Base-by-base conservation (phyloP, 2,329 filamentous ascomycete species). In the Trichoderma asperellum region DNA sequence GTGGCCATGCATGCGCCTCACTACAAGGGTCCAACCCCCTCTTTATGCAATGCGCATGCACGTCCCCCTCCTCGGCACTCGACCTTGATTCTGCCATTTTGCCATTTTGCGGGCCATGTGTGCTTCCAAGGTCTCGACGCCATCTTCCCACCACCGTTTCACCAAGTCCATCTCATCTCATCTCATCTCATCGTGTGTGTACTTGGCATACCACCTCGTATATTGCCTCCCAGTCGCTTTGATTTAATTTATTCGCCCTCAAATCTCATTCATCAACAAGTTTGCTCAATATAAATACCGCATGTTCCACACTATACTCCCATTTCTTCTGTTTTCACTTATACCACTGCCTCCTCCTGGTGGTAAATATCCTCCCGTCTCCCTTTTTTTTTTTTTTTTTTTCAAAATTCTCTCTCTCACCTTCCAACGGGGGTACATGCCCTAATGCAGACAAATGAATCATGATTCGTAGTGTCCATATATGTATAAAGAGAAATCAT, bases 1-100 rank as follows among this genome's bases (percentile, higher is more conserved):
- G 37, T 16, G 40, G 56, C 21, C 21, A 49, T 49, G 37, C 56
- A 47, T 52, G 29, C 16, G 61, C 65, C 43, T 61, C 65, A 55
- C 47, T 68, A 68, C 65, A 60, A 68, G 65, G 65, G 57, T 55
- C 21, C 8, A 24, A 53, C 11, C 61, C 68, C 68, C 47, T 24
- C 55, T 29, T 43, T 69, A 69, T 69, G 68, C 68, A 69, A 69
- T 69, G 53, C 53, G 34, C 24, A 53, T 55, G 61, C 68, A 59
- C 43, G 55, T 27, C 53, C 53, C 53, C 52, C 68, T 49, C 52
- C 55, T 62, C 47, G 68, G 67, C 65, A 58, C 32, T 59, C 29
- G 55, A 14, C 63, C 32, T n/a, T 24, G 16, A 10, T 67, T 59
- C 49, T 58, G 27, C 53, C 63, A 27, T 40, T 59, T 59, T 59